phyloP scores from a whole-genome alignment of 208 protist species.

The Leptomonas pyrrhocoris region DNA sequence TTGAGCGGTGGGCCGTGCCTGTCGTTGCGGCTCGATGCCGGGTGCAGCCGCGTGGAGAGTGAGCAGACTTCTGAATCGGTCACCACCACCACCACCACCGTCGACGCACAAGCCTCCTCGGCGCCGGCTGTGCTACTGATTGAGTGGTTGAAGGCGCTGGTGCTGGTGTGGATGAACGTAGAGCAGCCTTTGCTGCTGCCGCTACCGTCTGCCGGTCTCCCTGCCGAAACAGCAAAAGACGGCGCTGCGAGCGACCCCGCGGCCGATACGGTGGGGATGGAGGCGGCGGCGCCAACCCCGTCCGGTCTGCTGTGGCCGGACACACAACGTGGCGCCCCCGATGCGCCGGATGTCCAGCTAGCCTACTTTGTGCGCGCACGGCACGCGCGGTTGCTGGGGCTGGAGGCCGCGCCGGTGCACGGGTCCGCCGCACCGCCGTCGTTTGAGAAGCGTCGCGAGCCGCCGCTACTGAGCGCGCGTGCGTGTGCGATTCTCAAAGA shows the following conservation, averaged over 20 bases:
- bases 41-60: neutral
- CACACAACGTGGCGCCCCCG: conserved; percentile 1
- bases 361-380: conserved; percentile 17
- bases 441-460: conserved; percentile 8
- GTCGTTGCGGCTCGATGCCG: conserved; percentile 24
- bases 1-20: conserved; percentile 12
- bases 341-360: conserved; percentile 26
- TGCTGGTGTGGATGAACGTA: conserved; percentile 34
- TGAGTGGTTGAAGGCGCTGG: conserved; percentile 30
- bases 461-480: conserved; percentile 35
- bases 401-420: conserved; percentile 9
- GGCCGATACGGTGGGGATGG: neutral
- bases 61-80: neutral
- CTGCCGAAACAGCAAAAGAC: neutral
- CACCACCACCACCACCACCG: neutral
- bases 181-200: conserved; percentile 33
- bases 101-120: conserved; percentile 7
- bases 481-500: conserved; percentile 32
- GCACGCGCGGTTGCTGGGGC: conserved; percentile 20
- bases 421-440: neutral
- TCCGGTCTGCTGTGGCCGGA: conserved; percentile 24
- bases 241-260: too few relatives aligned
- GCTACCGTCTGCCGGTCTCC: neutral
- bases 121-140: conserved; percentile 29
- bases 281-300: conserved; percentile 1